Conservation (phyloP, 2,329 filamentous ascomycete species). For the Aspergillus phoenicis region DNA sequence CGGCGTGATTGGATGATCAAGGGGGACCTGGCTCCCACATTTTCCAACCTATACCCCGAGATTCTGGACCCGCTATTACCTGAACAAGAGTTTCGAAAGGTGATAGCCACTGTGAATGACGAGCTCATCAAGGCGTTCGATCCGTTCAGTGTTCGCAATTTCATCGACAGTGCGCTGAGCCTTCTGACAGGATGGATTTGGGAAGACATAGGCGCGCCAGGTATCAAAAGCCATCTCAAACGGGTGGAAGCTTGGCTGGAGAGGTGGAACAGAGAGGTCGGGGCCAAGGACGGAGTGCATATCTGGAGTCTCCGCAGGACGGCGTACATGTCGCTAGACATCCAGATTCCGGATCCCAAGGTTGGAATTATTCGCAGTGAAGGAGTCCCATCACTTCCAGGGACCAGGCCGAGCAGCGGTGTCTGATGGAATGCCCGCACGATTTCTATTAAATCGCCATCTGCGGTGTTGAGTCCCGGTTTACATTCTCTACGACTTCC, state of each 20-base stretch:
- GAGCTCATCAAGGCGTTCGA: constrained; percentile 77
- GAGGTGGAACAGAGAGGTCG: constrained; percentile 74
- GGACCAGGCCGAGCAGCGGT: constrained; percentile 40
- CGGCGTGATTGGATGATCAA: constrained; percentile 87
- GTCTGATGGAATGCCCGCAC: neutral
- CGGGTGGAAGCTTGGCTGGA: constrained; percentile 80
- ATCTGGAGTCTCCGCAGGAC: constrained; percentile 79
- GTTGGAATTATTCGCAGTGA: constrained; percentile 48
- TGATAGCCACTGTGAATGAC: constrained; percentile 81
- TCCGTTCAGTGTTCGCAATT: constrained; percentile 74
- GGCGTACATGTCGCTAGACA: constrained; percentile 73
- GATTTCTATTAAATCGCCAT: neutral
- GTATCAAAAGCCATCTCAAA: constrained; percentile 70
- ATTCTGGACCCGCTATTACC: constrained; percentile 84
- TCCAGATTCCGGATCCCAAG: constrained; percentile 55
- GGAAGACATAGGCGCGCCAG: constrained; percentile 83
- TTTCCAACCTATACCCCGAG: constrained; percentile 93
- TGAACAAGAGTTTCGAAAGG: constrained; percentile 80
- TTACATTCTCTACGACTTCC: constrained; percentile 22
- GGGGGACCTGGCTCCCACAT: constrained; percentile 88
- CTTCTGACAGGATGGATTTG: constrained; percentile 89
- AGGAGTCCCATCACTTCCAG: constrained; percentile 33
- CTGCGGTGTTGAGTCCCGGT: neutral
- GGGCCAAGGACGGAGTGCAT: constrained; percentile 65
- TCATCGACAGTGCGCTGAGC: constrained; percentile 77